Percentiles rank a stretch among this genome's conserved stretches.
These are phyloP conservation scores for Knufia fluminis DNA, from an alignment of 2,329 filamentous ascomycete species.

Conservation along the genomic window DNA sequence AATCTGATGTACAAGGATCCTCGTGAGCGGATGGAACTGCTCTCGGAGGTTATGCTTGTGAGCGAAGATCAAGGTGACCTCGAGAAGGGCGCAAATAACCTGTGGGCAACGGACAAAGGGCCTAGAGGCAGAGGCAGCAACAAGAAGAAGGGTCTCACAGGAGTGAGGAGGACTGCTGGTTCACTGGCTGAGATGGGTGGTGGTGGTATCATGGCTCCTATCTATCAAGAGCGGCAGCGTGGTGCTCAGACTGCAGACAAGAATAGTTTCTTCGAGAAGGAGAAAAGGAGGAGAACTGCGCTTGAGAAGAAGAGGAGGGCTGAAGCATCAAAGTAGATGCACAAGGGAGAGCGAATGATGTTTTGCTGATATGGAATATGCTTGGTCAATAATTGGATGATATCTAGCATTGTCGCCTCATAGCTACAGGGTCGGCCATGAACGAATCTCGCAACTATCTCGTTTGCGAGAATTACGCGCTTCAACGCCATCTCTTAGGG, in stretches of 20 bases:
- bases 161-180: constrained; percentile 69
- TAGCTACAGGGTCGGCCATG: too few relatives aligned
- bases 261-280: constrained; percentile 56
- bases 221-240: constrained; percentile 73
- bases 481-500: too few relatives aligned
- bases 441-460: too few relatives aligned
- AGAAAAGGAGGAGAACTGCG: constrained; percentile 53
- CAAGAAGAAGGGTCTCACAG: constrained; percentile 26
- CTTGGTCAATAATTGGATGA: not conserved
- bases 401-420: too few relatives aligned
- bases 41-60: constrained; percentile 82
- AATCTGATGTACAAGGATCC: constrained; percentile 72
- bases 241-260: constrained; percentile 55
- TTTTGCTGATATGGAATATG: too few relatives aligned
- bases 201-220: constrained; percentile 81
- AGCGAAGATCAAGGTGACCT: constrained; percentile 65
- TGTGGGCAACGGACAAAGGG: constrained; percentile 51
- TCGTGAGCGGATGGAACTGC: constrained; percentile 70
- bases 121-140: constrained; percentile 28
- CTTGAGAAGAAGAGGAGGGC: constrained; percentile 37
- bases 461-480: too few relatives aligned
- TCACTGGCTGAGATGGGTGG: constrained; percentile 78
- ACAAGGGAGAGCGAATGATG: not conserved
- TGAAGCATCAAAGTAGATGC: constrained; percentile 10
- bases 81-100: constrained; percentile 57